phyloP scores from a whole-genome alignment of 306 rosid genomes.

The Benincasa hispida region DNA sequence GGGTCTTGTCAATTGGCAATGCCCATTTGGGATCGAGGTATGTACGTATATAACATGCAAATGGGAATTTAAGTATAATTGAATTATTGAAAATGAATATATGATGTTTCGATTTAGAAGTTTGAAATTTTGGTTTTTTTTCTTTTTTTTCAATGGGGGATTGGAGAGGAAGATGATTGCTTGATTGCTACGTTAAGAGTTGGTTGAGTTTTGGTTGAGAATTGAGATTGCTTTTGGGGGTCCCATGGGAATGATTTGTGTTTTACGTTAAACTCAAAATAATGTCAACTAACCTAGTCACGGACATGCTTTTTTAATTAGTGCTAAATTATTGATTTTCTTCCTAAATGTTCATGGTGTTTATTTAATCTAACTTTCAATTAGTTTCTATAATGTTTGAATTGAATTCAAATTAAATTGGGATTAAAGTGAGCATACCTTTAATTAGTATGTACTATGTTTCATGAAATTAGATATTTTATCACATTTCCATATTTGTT shows the following conservation, averaged over 20 bases:
- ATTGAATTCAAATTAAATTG: too few relatives aligned
- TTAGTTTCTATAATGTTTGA: too few relatives aligned
- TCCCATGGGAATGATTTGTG: background rate
- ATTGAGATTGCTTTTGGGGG: background rate
- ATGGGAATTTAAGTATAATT: background rate
- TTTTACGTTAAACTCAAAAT: background rate
- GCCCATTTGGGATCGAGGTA: constrained; percentile 97
- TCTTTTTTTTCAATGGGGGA: background rate
- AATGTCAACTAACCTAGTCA: background rate
- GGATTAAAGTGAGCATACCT: too few relatives aligned
- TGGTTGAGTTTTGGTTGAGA: constrained; percentile 7
- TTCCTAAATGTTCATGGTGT: background rate
- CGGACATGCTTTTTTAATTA: background rate
- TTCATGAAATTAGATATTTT: too few relatives aligned
- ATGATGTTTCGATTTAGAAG: background rate
- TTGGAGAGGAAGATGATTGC: constrained; percentile 5
- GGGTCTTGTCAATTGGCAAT: constrained; percentile 78
- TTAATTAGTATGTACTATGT: too few relatives aligned
- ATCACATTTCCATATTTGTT: too few relatives aligned
- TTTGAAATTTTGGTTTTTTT: background rate
- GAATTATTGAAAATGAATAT: background rate
- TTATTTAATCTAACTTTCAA: background rate
- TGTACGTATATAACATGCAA: background rate
- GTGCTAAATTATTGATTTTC: background rate
- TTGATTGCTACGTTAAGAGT: background rate